A percentile compares a stretch with the other conserved stretches of the same genome.
These are phyloP conservation scores for Theileria parva DNA, from an alignment of 169 alveolate genomes.

Conservation along the genomic window DNA sequence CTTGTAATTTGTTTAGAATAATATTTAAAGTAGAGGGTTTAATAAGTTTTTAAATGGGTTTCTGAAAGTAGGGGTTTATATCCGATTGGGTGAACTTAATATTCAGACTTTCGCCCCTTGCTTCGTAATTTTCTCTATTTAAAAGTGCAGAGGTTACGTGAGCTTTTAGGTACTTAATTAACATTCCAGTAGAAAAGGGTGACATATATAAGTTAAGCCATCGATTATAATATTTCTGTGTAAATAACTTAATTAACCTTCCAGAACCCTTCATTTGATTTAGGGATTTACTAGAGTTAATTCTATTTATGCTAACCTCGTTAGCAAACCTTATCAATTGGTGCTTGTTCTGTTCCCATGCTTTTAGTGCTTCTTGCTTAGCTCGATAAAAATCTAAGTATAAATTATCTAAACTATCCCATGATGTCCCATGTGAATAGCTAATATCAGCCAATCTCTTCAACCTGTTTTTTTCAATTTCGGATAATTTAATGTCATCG, in stretches of 20 bases:
- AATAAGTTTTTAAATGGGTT: background rate
- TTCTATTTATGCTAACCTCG: conserved; percentile 49
- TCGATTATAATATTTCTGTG: conserved; percentile 27
- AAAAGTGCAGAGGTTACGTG: conserved; percentile 57
- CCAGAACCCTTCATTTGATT: conserved; percentile 33
- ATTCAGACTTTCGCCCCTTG: background rate
- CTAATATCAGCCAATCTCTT: conserved; percentile 66
- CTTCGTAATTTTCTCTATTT: conserved; percentile 46
- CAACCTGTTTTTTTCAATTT: conserved; percentile 36
- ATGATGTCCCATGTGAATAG: conserved; percentile 74
- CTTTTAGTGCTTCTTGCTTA: conserved; percentile 29
- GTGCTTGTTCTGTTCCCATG: conserved; percentile 58
- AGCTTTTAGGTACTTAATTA: conserved; percentile 50
- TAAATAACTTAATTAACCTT: conserved; percentile 39
- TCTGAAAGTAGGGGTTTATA: conserved; percentile 14
- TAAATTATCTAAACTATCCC: conserved; percentile 73
- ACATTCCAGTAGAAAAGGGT: conserved; percentile 50
- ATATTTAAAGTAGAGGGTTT: too few species aligned
- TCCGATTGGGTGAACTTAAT: background rate
- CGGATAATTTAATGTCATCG: background rate
- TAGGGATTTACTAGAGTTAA: conserved; percentile 16
- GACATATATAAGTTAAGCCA: conserved; percentile 49
- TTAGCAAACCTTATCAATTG: conserved; percentile 51
- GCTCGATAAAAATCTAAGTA: conserved; percentile 62
- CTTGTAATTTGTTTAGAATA: too few species aligned